A percentile compares a stretch with the other conserved stretches of the same genome.
phyloP scores from a whole-genome alignment of 257 asterid species.

The Avicennia marina region DNA sequence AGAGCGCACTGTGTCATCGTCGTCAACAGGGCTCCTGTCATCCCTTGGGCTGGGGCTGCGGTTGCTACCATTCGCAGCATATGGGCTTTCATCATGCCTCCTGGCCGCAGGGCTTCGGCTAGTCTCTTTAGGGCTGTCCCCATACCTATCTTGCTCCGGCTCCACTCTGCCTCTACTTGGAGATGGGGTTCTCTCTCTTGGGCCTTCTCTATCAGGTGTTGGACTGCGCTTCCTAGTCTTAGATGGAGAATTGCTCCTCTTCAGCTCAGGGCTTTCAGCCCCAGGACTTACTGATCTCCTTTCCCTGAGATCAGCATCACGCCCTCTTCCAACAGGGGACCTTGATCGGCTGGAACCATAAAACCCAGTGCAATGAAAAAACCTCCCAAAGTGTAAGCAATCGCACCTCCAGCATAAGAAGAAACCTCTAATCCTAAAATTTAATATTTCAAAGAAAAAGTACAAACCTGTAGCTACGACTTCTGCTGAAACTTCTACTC shows the following conservation, averaged over 20 bases:
- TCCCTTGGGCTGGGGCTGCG: slow-evolving; percentile 56
- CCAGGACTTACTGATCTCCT: slow-evolving; percentile 59
- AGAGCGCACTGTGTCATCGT: slow-evolving; percentile 40
- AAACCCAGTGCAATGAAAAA: not conserved
- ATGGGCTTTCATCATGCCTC: slow-evolving; percentile 63
- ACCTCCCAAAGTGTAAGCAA: not conserved
- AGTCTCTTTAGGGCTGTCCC: slow-evolving; percentile 56
- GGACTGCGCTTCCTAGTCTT: slow-evolving; percentile 58
- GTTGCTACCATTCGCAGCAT: slow-evolving; percentile 49
- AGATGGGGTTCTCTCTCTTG: slow-evolving; percentile 43
- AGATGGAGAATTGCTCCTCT: slow-evolving; percentile 36
- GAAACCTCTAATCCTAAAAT: not conserved
- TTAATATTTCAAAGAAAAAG: not conserved
- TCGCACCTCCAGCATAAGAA: not conserved
- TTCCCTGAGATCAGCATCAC: slow-evolving; percentile 43
- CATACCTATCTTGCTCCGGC: slow-evolving; percentile 40
- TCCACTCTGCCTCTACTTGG: slow-evolving; percentile 30
- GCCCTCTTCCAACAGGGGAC: slow-evolving; percentile 69
- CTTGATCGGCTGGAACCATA: slow-evolving; percentile 60
- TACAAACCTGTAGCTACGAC: slow-evolving; percentile 57
- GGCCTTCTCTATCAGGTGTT: slow-evolving; percentile 46
- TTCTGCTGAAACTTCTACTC: slow-evolving; percentile 71
- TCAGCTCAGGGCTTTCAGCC: slow-evolving; percentile 46
- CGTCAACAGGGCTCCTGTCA: slow-evolving; percentile 42
- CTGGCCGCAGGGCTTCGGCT: slow-evolving; percentile 56